Evolutionary conservation across 2,329 filamentous ascomycete genomes (phyloP).

Genomic region (Clonostachys solani): DNA sequence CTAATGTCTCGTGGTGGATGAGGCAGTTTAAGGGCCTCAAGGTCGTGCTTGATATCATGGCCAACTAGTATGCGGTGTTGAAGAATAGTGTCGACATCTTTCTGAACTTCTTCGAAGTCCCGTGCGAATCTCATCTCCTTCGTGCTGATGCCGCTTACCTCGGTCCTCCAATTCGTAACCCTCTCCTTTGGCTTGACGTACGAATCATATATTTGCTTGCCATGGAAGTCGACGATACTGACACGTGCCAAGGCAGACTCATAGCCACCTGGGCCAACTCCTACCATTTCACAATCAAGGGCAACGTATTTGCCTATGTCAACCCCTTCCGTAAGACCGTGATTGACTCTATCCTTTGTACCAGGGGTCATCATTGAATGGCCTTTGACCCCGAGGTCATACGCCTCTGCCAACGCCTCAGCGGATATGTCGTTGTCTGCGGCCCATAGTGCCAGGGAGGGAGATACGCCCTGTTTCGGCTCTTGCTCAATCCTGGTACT

Average conservation of each 20-base stretch:
- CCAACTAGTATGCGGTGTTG: conserved; percentile 72
- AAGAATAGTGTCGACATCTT: conserved; percentile 64
- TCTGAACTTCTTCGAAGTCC: conserved; percentile 73
- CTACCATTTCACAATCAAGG: conserved; percentile 98
- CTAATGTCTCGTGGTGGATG: conserved; percentile 77
- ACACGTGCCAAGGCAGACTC: conserved; percentile 79
- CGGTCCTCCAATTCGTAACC: conserved; percentile 88
- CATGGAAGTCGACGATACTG: conserved; percentile 91
- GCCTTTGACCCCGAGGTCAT: conserved; percentile 48
- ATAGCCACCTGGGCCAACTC: conserved; percentile 66
- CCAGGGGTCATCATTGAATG: conserved; percentile 41
- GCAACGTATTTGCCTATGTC: conserved; percentile 86
- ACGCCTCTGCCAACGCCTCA: conserved; percentile 57
- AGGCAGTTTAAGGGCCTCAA: conserved; percentile 70
- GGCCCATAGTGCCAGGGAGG: conserved; percentile 56
- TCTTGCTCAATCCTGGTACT: conserved; percentile 38
- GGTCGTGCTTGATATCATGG: conserved; percentile 77
- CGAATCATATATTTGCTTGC: conserved; percentile 88
- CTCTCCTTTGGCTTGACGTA: conserved; percentile 75
- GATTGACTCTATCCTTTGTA: conserved; percentile 52
- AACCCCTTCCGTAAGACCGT: conserved; percentile 55
- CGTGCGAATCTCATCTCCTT: conserved; percentile 68
- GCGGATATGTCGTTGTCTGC: conserved; percentile 57
- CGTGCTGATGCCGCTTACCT: conserved; percentile 76
- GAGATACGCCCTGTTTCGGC: conserved; percentile 35